Evolutionary conservation across 306 rosid species (phyloP).

Genomic region (Medicago arabica): DNA sequence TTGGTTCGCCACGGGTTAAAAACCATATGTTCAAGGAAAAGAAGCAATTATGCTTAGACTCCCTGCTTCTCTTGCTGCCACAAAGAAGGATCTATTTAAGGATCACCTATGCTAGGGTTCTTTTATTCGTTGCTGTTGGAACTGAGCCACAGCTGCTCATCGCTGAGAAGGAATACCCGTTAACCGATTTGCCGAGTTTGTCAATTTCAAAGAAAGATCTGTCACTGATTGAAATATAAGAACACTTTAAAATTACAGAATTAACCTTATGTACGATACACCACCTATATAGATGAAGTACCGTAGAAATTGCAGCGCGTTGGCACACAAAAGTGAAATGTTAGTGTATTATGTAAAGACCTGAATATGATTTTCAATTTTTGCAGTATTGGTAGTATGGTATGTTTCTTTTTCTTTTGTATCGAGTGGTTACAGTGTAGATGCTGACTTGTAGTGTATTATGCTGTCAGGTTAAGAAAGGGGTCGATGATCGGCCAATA

Average conservation of each 20-base stretch:
- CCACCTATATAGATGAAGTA: neutral
- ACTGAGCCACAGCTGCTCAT: conserved; percentile 54
- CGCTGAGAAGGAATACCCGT: conserved; percentile 56
- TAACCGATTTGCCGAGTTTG: conserved; percentile 51
- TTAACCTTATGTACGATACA: neutral
- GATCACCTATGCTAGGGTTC: conserved; percentile 55
- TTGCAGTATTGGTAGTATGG: neutral
- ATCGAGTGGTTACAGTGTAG: conserved; percentile 1
- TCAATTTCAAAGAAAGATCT: neutral
- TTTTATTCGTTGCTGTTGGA: conserved; percentile 50
- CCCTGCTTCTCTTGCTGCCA: conserved; percentile 58
- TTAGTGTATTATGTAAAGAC: neutral
- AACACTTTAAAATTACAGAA: neutral
- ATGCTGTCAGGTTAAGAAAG: conserved; percentile 73
- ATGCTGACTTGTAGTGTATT: conserved; percentile 38
- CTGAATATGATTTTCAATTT: conserved; percentile 24
- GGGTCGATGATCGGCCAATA: conserved; percentile 63
- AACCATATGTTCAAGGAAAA: conserved; percentile 44
- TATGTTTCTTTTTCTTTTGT: neutral
- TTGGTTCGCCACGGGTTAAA: conserved; percentile 44
- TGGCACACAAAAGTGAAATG: neutral
- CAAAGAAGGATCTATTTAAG: conserved; percentile 50
- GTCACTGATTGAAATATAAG: no score
- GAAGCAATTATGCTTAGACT: conserved; percentile 45
- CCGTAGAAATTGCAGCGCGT: neutral